phyloP scores from a whole-genome alignment of 2,329 filamentous ascomycete species.

The Fusarium praegraminearum region DNA sequence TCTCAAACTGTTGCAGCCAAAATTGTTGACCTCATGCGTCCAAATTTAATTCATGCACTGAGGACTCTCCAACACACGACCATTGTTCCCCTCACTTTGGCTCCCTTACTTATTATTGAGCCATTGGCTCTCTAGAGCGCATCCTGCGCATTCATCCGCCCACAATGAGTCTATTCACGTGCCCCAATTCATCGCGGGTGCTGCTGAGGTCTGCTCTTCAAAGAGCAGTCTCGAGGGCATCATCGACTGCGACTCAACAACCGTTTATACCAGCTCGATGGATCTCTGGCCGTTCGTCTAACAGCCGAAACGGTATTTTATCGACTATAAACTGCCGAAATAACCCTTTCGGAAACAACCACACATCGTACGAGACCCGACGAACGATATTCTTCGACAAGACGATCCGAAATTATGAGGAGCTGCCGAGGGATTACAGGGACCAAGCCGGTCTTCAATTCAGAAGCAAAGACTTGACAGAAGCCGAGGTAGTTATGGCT shows the following conservation, averaged over 20 bases:
- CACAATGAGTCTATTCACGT: conserved; percentile 48
- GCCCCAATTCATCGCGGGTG: conserved; percentile 49
- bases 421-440: conserved; percentile 68
- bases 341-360: conserved; percentile 22
- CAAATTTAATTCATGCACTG: conserved; percentile 47
- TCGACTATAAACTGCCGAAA: conserved; percentile 23
- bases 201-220: conserved; percentile 49
- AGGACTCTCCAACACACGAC: conserved; percentile 38
- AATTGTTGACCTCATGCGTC: conserved; percentile 39
- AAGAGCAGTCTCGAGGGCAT: conserved; percentile 38
- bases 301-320: conserved; percentile 14
- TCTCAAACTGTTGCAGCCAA: conserved; percentile 33
- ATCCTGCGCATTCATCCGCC: conserved; percentile 38
- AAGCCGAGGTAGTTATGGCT: conserved; percentile 60
- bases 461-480: conserved; percentile 60
- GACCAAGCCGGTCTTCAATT: conserved; percentile 69
- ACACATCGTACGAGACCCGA: conserved; percentile 41
- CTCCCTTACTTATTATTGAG: conserved; percentile 37
- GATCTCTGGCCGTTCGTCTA: conserved; percentile 36
- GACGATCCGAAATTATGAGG: conserved; percentile 65
- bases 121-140: conserved; percentile 44
- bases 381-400: conserved; percentile 53
- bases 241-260: conserved; percentile 31
- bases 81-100: conserved; percentile 17
- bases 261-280: conserved; percentile 43